phyloP scores from a whole-genome alignment of 768 basidiomycete species.

The Boletus pseudo-olivaceus region DNA sequence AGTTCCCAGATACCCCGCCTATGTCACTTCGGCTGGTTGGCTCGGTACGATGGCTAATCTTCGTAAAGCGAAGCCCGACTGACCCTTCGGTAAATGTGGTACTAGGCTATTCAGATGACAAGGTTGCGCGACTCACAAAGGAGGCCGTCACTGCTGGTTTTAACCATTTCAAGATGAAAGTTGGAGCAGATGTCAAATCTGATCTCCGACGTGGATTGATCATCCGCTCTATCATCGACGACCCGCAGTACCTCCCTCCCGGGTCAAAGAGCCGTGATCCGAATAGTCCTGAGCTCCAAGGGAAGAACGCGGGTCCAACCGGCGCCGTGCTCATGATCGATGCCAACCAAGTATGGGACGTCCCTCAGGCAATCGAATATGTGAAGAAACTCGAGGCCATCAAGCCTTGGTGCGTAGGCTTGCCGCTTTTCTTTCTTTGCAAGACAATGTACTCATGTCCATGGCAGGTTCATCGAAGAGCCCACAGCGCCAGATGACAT shows the following conservation, averaged over 20 bases:
- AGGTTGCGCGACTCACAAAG: constrained; percentile 79
- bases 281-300: constrained; percentile 57
- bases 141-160: constrained; percentile 86
- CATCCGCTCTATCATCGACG: constrained; percentile 93
- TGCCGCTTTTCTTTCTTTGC: background rate
- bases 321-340: constrained; percentile 97
- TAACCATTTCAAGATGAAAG: constrained; percentile 99
- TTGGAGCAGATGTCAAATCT: constrained; percentile 76
- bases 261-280: constrained; percentile 58
- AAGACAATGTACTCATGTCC: background rate
- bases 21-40: constrained; percentile 93
- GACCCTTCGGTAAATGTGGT: background rate
- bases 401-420: constrained; percentile 70
- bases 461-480: constrained; percentile 88
- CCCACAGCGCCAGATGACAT: constrained; percentile 95
- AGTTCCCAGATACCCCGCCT: constrained; percentile 75
- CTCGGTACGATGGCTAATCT: constrained; percentile 45
- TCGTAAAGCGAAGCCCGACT: background rate
- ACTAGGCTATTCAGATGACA: constrained; percentile 86
- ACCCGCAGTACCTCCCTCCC: constrained; percentile 75
- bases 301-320: constrained; percentile 93
- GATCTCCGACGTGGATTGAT: constrained; percentile 85
- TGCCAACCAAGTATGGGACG: constrained; percentile 97
- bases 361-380: constrained; percentile 88
- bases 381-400: constrained; percentile 73